Evolutionary conservation across 371 early-diverging fungal species (phyloP), one percentile per base, ranked within the genome.

Genomic region (Mortierella sp.): DNA sequence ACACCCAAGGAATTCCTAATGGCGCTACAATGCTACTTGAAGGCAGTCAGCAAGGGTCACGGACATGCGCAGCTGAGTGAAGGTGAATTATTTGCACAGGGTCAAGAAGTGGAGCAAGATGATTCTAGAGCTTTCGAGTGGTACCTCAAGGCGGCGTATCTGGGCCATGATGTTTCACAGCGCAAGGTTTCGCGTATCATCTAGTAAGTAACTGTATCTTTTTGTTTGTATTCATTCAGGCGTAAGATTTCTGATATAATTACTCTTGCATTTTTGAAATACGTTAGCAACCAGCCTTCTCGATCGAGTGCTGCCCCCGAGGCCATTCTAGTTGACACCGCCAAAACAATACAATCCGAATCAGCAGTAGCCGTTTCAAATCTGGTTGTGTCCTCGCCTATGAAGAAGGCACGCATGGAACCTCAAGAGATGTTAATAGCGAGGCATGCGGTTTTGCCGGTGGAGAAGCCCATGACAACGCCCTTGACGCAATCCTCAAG

Each of bases 1-100:
- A 65, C 19, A 2, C 65, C 65, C 1, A 21, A 38, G 24, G 65
- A 65, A 3, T 65, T 65, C 19, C 9, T 34, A 10, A 65, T 19
- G 38, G 65, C 65, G 5, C 24, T 65, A 1, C 21, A 8, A 19
- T 65, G 65, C 65, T 65, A 65, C 19, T 65, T 65, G 65, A 34
- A 24, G 34, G 38, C 42, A 34, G 38, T 65, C 5, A 14, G 21
- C 9, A 16, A 21, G 6, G 65, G 65, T 13, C 65, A 65, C 2
- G 65, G 38, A 38, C 21, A 65, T 9, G 65, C 65, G 3, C 21
- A 21, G 1, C 16, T 65, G 0, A 65, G 65, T 21, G 65, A 38
- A 9, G 65, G 65, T 38, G 65, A 65, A 19, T 38, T 65, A 19
- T 65, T 38, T 65, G 65, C 65, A 16, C 65, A 65, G 21, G 65